Conservation (phyloP, 140 eudicot genomes). For the Oenanthe javanica region DNA sequence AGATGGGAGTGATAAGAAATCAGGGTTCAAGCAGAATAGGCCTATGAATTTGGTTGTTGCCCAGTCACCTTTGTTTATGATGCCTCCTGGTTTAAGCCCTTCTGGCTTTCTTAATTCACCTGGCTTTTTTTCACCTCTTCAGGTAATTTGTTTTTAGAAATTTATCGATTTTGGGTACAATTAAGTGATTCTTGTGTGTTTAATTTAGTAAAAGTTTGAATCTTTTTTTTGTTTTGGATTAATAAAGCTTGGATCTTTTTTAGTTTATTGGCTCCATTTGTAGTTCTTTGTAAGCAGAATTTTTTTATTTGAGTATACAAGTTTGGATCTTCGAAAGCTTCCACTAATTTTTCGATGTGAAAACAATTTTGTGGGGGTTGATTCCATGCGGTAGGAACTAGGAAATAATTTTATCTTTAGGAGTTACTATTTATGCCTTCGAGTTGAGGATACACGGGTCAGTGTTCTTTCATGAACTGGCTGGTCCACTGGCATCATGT, state of each 20-base stretch:
- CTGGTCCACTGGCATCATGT: not conserved
- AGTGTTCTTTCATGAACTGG: not conserved
- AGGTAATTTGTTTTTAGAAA: slow-evolving; percentile 32
- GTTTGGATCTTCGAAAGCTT: not conserved
- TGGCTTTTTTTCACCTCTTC: slow-evolving; percentile 78
- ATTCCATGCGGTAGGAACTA: not conserved
- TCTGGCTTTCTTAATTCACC: slow-evolving; percentile 87
- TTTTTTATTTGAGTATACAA: not conserved
- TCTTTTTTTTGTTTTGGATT: not conserved
- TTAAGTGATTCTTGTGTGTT: too few relatives aligned
- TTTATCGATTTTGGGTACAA: too few relatives aligned
- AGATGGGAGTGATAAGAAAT: slow-evolving; percentile 19
- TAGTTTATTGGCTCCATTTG: not conserved
- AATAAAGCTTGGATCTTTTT: not conserved
- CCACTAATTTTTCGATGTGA: not conserved
- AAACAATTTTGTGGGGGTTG: not conserved
- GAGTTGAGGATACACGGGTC: not conserved
- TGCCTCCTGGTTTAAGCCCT: slow-evolving; percentile 80
- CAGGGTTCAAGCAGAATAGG: slow-evolving; percentile 69
- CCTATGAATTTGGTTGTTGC: slow-evolving; percentile 73
- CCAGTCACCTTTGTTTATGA: slow-evolving; percentile 55
- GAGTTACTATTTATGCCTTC: not conserved
- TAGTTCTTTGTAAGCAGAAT: not conserved
- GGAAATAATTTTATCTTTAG: not conserved
- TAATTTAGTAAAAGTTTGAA: not conserved